phyloP scores from a whole-genome alignment of 1,139 yeast species.

The Geotrichum histeridarum region DNA sequence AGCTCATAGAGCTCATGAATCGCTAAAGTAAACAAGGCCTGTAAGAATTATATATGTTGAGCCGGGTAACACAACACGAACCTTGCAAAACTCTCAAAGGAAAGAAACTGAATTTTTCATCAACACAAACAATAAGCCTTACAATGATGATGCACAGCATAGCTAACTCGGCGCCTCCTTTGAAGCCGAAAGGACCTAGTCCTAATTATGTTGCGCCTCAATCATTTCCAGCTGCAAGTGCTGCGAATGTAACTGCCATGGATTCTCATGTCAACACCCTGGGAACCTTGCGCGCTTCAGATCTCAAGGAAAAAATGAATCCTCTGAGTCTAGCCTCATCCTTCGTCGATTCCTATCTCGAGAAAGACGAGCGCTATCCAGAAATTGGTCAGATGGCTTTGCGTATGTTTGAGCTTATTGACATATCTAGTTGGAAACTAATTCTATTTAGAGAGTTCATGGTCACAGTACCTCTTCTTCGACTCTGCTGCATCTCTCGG shows the following conservation, averaged over 20 bases:
- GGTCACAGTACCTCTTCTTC: slow-evolving; percentile 28
- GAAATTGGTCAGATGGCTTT: slow-evolving; percentile 37
- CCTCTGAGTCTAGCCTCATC: slow-evolving; percentile 37
- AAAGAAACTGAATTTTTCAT: no score
- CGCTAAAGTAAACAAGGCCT: no score
- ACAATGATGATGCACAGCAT: no score
- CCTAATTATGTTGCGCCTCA: no score
- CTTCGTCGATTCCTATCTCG: slow-evolving; percentile 36
- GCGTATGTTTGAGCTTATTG: slow-evolving; percentile 23
- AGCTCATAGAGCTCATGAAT: no score
- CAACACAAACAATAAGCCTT: no score
- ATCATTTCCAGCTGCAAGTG: no score
- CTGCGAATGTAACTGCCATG: neutral
- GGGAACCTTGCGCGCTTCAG: slow-evolving; percentile 17
- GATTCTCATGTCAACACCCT: slow-evolving; percentile 4
- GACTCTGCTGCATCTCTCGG: slow-evolving; percentile 28
- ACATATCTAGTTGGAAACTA: neutral
- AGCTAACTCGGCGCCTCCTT: no score
- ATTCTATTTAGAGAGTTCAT: slow-evolving; percentile 24
- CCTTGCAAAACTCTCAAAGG: no score
- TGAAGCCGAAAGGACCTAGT: no score
- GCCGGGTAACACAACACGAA: no score
- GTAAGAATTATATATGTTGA: no score
- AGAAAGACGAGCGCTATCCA: slow-evolving; percentile 38
- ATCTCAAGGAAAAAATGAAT: slow-evolving; percentile 18